Base-by-base conservation (phyloP, 345 rosid species). In the Gossypium stocksii region DNA sequence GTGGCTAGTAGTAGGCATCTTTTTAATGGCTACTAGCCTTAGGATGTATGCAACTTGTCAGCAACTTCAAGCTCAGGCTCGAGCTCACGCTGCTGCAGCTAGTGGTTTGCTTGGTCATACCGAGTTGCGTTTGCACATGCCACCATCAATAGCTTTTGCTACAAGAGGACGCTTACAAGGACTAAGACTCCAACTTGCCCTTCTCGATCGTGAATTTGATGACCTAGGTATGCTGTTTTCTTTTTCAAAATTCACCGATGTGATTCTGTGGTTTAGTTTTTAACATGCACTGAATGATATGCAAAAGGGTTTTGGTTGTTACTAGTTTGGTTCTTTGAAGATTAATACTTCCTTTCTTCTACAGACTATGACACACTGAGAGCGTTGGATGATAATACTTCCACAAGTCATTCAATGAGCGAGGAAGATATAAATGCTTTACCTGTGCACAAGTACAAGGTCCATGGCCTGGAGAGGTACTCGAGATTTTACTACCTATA, bases 371-470 rank as follows among this genome's bases (percentile, higher is more conserved):
- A 90, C 68, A 79, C 92, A 49, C 79, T 90, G 61, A 88, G 94
- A 82, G 87, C 91, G 20, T 61, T 90, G 72, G 92, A 90, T 74
- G 89, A 87, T 73, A 88, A 83, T 80, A 56, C 77, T 73, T 77
- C 85, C 25, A 17, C 87, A 20, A 73, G 76, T 53, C 82, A 75
- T 77, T 85, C 94, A 27, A 87, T 90, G 94, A 90, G 86, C 23
- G 90, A 90, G 80, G 94, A 88, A 66, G 92, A 88, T 86, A 90
- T 90, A 77, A 90, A 90, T 82, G 83, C 91, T 57, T 80, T 88
- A 56, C 92, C 94, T 19, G 86, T 87, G 72, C 91, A 88, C 74
- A 87, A 85, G 80, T 84, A 88, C 73, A 90, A 85, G 85, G 84
- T 76, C 73, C 77, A 83, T 66, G 72, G 82, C 52, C 41, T 71